Conservation (phyloP, 1,284 basidiomycete genomes). For the Cutaneotrichosporon sp. region DNA sequence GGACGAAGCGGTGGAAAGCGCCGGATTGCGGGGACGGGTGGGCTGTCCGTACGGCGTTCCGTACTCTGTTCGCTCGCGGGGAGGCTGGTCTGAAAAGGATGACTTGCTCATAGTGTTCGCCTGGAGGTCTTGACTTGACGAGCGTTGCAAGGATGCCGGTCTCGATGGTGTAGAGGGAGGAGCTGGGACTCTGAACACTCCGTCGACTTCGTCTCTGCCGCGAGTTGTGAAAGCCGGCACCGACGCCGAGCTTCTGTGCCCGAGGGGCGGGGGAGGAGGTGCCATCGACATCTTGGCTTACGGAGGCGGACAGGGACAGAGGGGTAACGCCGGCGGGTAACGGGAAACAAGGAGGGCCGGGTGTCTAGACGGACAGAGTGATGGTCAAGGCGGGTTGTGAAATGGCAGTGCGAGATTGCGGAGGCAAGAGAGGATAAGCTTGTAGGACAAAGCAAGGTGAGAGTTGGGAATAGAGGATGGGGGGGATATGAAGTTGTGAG, state of each 20-base stretch:
- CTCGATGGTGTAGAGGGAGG: neutral
- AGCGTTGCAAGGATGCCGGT: too few relatives aligned
- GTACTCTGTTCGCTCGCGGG: too few relatives aligned
- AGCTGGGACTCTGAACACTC: neutral
- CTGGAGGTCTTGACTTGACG: too few relatives aligned
- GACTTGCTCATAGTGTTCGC: too few relatives aligned
- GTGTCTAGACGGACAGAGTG: neutral
- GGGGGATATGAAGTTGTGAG: neutral
- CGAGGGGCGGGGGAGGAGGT: neutral
- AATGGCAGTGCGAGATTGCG: too few relatives aligned
- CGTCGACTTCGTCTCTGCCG: too few relatives aligned
- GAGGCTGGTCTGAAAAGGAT: too few relatives aligned
- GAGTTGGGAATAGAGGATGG: neutral
- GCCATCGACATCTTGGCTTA: conserved; percentile 2
- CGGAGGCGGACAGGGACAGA: neutral
- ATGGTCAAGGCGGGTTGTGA: too few relatives aligned
- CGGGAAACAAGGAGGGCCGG: neutral
- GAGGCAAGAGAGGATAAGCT: neutral
- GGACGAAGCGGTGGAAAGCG: neutral
- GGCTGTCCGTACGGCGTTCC: neutral
- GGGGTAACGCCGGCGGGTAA: too few relatives aligned
- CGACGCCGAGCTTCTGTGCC: neutral
- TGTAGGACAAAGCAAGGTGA: too few relatives aligned
- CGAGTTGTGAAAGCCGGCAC: neutral
- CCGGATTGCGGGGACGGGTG: neutral